Base-by-base conservation (phyloP, 2,329 filamentous ascomycete species). In the Claviceps capensis region DNA sequence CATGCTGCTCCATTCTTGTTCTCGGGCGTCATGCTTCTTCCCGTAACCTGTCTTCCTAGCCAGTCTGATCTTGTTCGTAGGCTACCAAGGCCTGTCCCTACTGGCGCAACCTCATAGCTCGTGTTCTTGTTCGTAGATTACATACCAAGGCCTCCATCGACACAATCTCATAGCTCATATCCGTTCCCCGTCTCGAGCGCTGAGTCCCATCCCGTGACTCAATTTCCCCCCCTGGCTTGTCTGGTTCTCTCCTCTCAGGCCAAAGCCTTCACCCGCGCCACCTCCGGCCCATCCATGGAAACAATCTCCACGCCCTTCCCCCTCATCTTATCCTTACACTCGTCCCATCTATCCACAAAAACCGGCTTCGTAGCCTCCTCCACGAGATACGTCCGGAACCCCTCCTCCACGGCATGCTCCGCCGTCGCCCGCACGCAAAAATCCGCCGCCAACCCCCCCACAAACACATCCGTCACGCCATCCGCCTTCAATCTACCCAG, bases 381-480 rank as follows among this genome's bases (percentile, higher is more conserved):
- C 3, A 97, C 72, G 23, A 97, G 76, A 65, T 77, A 87, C 4
- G 85, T 86, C 58, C 67, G 72, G 63, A 93, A 96, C 0, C 90
- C 91, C 59, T 86, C 83, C 56, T 76, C 78, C 2, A 69, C 74
- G 0, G 90, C 83, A 72, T 96, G 86, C 49, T 88, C 68, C 0
- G 90, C 91, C 16, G 89, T 95, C 56, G 70, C 77, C 63, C 81
- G 84, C 52, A 97, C 90, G 65, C 93, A 98, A 66, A 86, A 95
- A 67, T 97, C 93, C 17, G 81, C 83, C 3, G 93, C 91, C 51
- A 98, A 64, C 0, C 93, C 93, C 1, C 88, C 88, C 22, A 93
- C 79, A 65, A 83, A 96, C 5, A 96, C 86, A 65, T 94, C 78
- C 5, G 86, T 88, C 30, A 95, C 72, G 0, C 69, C 72, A 16